Conservation (phyloP, 371 early-diverging fungal species). For the Lichtheimia ornata region DNA sequence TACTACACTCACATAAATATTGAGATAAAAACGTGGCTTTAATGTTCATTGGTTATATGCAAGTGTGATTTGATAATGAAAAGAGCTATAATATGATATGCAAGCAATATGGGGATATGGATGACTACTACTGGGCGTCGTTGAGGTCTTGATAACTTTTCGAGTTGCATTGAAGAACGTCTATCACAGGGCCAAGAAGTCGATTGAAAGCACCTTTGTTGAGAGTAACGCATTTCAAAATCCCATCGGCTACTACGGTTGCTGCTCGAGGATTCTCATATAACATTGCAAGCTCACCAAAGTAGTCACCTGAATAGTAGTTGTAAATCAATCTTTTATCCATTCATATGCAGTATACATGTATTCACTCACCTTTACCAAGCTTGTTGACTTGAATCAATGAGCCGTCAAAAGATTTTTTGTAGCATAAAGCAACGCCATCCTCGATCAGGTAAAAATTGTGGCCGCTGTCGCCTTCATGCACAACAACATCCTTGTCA, state of each 20-base stretch:
- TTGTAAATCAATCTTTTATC: too few relatives aligned
- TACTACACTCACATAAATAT: too few relatives aligned
- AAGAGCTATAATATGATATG: too few relatives aligned
- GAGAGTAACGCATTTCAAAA: conserved; percentile 87
- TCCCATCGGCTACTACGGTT: conserved; percentile 83
- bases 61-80: too few relatives aligned
- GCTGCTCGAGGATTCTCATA: conserved; percentile 91
- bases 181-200: conserved; percentile 89
- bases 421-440: conserved; percentile 70
- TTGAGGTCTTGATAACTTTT: conserved; percentile 65
- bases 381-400: conserved; percentile 89
- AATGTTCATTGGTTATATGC: too few relatives aligned
- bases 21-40: too few relatives aligned
- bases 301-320: neutral
- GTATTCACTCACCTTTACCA: neutral
- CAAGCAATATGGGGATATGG: too few relatives aligned
- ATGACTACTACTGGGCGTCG: too few relatives aligned
- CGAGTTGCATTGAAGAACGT: conserved; percentile 88
- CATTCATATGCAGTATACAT: neutral
- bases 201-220: conserved; percentile 91
- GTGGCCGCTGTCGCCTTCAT: conserved; percentile 69
- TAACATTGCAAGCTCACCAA: conserved; percentile 84
- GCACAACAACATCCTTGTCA: conserved; percentile 67
- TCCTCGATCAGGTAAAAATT: conserved; percentile 79
- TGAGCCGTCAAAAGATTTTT: conserved; percentile 78